phyloP scores from a whole-genome alignment of 192 early-diverging fungal species.

The Phlyctochytrium planicorne region DNA sequence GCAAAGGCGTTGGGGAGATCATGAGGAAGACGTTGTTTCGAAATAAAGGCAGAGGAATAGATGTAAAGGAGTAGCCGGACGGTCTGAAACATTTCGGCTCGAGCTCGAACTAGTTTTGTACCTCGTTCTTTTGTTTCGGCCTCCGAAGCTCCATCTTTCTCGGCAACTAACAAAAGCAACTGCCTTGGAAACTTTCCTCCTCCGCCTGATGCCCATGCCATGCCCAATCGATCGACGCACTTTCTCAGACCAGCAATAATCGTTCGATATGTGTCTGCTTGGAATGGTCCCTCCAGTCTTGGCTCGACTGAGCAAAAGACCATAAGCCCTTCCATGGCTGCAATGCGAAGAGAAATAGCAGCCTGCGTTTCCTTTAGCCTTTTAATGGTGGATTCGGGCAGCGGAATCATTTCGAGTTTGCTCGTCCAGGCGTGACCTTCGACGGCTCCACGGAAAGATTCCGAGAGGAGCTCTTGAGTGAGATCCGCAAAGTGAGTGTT shows the following conservation, averaged over 20 bases:
- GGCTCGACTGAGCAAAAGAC: conserved; percentile 13
- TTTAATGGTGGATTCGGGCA: neutral
- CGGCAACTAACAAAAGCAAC: too few species aligned
- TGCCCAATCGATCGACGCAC: conserved; percentile 20
- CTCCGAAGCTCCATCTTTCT: too few species aligned
- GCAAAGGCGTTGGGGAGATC: conserved; percentile 18
- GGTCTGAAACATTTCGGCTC: conserved; percentile 15
- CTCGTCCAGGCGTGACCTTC: conserved; percentile 9
- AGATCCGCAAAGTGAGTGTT: conserved; percentile 16
- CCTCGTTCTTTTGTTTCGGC: too few species aligned
- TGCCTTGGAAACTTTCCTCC: neutral
- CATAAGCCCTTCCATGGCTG: conserved; percentile 20
- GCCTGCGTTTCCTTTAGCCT: conserved; percentile 6
- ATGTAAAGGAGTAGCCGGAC: conserved; percentile 14
- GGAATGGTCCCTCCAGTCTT: conserved; percentile 13
- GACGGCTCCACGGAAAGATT: neutral
- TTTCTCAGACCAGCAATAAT: conserved; percentile 11
- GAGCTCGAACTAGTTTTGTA: neutral
- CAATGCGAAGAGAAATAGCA: conserved; percentile 12
- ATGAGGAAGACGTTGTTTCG: conserved; percentile 16
- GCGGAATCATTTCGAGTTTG: neutral
- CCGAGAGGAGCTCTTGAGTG: neutral
- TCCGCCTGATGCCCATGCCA: conserved; percentile 12
- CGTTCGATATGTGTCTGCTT: conserved; percentile 6
- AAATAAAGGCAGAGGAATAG: conserved; percentile 10